These are phyloP conservation scores for Kluyveromyces wickerhamii DNA, from an alignment of 805 yeast species.

Conservation along the genomic window DNA sequence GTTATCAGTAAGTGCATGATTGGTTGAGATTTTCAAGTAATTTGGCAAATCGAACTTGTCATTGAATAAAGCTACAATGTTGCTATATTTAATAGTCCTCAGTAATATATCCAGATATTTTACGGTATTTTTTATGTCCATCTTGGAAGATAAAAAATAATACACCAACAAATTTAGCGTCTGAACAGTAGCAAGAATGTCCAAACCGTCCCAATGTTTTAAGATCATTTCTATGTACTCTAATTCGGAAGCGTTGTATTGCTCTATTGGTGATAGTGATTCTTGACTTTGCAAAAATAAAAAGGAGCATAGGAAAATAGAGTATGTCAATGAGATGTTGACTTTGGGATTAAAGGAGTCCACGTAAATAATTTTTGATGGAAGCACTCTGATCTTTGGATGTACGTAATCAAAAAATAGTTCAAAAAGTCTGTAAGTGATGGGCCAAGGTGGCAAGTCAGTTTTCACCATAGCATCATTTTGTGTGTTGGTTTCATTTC, in stretches of 20 bases:
- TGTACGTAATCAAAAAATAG: slow-evolving; percentile 4
- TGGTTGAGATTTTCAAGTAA: not conserved
- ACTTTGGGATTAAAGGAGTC: slow-evolving; percentile 1
- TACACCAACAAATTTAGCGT: slow-evolving; percentile 3
- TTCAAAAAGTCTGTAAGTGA: slow-evolving; percentile 1
- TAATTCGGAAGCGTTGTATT: too few species aligned
- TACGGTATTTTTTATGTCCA: not conserved
- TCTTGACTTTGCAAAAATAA: too few species aligned
- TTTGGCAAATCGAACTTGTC: not conserved
- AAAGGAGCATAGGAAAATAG: slow-evolving; percentile 6
- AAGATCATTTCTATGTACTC: slow-evolving; percentile 1
- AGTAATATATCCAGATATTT: not conserved
- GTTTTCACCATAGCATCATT: slow-evolving; percentile 1
- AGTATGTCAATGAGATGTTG: slow-evolving; percentile 6
- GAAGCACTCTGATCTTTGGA: slow-evolving; percentile 5
- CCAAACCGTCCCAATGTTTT: slow-evolving; percentile 6
- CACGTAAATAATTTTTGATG: slow-evolving; percentile 2
- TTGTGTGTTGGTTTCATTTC: too few species aligned
- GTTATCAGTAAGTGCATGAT: not conserved
- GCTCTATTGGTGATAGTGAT: too few species aligned
- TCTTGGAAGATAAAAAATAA: not conserved
- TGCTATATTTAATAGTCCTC: slow-evolving; percentile 1
- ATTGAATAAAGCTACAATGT: not conserved
- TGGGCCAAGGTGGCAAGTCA: slow-evolving; percentile 6
- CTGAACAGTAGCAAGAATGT: slow-evolving; percentile 4